A percentile compares a stretch with the other conserved stretches of the same genome.
phyloP scores from a whole-genome alignment of 768 basidiomycete genomes.

The Auricularia cornea region DNA sequence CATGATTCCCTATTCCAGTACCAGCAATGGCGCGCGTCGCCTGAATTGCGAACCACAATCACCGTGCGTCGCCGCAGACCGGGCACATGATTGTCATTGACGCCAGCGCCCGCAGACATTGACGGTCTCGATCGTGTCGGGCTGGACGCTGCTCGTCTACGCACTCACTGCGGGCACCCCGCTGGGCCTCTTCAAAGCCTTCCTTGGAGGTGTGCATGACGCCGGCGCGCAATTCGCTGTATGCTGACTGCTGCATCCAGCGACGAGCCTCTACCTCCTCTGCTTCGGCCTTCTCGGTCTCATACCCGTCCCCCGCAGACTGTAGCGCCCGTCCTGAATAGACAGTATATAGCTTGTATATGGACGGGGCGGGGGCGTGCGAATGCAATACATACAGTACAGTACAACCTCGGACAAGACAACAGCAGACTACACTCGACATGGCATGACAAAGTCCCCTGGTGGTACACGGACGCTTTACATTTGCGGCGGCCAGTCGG shows the following conservation, averaged over 20 bases:
- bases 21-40: background rate
- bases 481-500: conserved; percentile 51
- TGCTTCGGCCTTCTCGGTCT: background rate
- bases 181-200: background rate
- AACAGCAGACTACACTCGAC: too few relatives aligned
- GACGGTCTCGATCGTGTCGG: background rate
- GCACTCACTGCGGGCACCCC: background rate
- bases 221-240: background rate
- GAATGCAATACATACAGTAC: background rate
- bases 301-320: background rate
- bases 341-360: background rate
- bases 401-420: background rate
- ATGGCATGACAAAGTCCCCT: background rate
- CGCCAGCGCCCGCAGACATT: background rate
- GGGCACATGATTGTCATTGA: too few relatives aligned
- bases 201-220: background rate
- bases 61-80: too few relatives aligned
- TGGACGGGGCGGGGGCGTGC: background rate
- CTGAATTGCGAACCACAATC: background rate
- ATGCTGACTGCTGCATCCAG: background rate
- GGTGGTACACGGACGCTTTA: background rate
- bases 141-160: background rate
- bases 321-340: background rate
- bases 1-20: background rate
- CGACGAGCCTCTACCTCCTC: background rate